Percentiles rank a stretch among this genome's conserved stretches.
phyloP scores from a whole-genome alignment of 2,329 filamentous ascomycete species.

The Alternaria gaisen region DNA sequence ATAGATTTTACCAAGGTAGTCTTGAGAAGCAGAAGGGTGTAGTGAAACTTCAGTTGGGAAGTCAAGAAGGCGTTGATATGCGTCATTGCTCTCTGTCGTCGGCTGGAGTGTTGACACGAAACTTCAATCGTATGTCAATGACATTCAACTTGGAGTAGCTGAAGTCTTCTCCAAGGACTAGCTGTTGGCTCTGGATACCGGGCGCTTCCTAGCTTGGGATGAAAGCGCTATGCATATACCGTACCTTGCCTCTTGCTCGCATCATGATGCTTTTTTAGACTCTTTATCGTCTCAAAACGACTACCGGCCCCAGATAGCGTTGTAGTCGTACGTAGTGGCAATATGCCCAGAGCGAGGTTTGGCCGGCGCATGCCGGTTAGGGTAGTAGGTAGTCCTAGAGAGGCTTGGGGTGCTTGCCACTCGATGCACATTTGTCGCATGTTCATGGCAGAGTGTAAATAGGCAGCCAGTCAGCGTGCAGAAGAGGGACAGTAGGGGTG shows the following conservation, averaged over 20 bases:
- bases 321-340: conserved; percentile 3
- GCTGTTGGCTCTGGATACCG: no score
- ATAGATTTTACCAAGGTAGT: no score
- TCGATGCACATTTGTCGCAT: conserved; percentile 7
- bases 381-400: not conserved
- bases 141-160: no score
- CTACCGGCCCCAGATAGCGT: not conserved
- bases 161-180: no score
- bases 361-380: not conserved
- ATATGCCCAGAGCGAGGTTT: conserved; percentile 8
- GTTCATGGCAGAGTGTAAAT: conserved; percentile 7
- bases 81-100: no score
- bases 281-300: not conserved
- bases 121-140: no score
- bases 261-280: not conserved
- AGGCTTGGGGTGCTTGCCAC: conserved; percentile 6
- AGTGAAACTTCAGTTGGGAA: no score
- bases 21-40: no score
- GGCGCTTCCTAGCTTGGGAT: not conserved
- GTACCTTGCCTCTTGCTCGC: not conserved
- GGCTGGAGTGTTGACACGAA: no score
- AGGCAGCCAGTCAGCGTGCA: conserved; percentile 16
- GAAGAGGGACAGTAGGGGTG: conserved; percentile 7
- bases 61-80: no score
- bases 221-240: not conserved